Conservation (phyloP, 2,329 filamentous ascomycete species). For the Myrmaecium sp. region DNA sequence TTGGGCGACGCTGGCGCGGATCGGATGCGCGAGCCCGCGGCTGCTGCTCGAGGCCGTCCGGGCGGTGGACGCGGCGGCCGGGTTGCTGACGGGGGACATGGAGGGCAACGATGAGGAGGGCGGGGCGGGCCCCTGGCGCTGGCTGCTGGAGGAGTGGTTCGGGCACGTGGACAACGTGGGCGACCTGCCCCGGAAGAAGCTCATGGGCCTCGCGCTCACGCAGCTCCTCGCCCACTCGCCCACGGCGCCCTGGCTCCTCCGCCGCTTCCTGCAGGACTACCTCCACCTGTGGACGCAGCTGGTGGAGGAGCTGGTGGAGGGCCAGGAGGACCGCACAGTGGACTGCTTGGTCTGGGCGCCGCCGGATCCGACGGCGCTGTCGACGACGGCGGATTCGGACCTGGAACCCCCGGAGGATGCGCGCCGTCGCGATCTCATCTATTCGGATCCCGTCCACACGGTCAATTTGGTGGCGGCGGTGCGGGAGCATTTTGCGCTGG, state of each 20-base stretch:
- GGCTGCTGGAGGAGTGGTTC: slow-evolving; percentile 46
- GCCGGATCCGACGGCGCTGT: slow-evolving; percentile 1
- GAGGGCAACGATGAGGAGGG: slow-evolving; percentile 21
- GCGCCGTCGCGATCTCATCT: slow-evolving; percentile 31
- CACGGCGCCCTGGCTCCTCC: slow-evolving; percentile 41
- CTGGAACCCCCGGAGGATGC: slow-evolving; percentile 28
- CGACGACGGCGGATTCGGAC: not conserved
- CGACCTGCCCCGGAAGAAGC: slow-evolving; percentile 47
- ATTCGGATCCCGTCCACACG: slow-evolving; percentile 49
- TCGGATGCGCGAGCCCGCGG: slow-evolving; percentile 55
- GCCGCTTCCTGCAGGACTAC: slow-evolving; percentile 52
- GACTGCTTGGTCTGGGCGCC: slow-evolving; percentile 15
- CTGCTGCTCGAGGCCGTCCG: slow-evolving; percentile 45
- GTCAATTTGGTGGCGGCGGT: slow-evolving; percentile 50
- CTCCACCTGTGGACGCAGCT: slow-evolving; percentile 61
- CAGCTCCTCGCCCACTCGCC: slow-evolving; percentile 54
- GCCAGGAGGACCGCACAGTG: slow-evolving; percentile 28
- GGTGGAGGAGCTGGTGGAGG: slow-evolving; percentile 47
- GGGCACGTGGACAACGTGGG: slow-evolving; percentile 50
- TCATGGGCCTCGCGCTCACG: slow-evolving; percentile 57
- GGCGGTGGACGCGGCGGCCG: slow-evolving; percentile 7
- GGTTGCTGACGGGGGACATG: too few relatives aligned
- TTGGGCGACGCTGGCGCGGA: slow-evolving; percentile 62
- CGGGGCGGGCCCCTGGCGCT: too few relatives aligned
- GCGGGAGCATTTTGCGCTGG: slow-evolving; percentile 39